A percentile compares a stretch with the other conserved stretches of the same genome.
phyloP scores from a whole-genome alignment of 1,284 basidiomycete genomes.

The Papiliotrema flavescens region DNA sequence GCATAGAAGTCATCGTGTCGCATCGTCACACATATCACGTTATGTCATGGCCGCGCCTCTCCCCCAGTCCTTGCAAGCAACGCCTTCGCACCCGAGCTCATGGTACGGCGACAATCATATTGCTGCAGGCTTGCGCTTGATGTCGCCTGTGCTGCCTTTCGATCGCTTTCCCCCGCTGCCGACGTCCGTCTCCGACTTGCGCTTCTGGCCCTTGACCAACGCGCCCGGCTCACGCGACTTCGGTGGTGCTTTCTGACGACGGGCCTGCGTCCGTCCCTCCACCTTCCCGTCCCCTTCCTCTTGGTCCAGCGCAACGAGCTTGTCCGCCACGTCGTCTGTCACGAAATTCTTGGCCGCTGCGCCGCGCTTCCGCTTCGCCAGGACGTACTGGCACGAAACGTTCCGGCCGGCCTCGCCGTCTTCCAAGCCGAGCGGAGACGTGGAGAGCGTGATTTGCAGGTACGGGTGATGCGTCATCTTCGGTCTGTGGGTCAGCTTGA shows the following conservation, averaged over 20 bases:
- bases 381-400: conserved; percentile 38
- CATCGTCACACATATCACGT: background rate
- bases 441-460: conserved; percentile 68
- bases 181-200: background rate
- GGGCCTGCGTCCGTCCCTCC: background rate
- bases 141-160: background rate
- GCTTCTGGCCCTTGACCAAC: background rate
- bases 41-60: background rate
- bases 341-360: background rate
- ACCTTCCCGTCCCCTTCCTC: background rate
- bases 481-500: conserved; percentile 50
- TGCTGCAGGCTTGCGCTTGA: background rate
- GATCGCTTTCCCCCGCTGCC: background rate
- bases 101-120: no score
- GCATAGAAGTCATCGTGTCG: background rate
- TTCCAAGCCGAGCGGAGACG: conserved; percentile 52
- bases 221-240: background rate
- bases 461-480: conserved; percentile 64
- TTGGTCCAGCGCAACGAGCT: background rate
- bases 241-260: background rate
- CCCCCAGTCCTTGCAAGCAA: no score
- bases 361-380: conserved; percentile 31
- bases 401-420: conserved; percentile 21
- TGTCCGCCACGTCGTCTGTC: background rate
- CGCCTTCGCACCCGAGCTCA: background rate